Percentiles rank a stretch among this genome's conserved stretches.
phyloP scores from a whole-genome alignment of 306 rosid genomes.

The Trifolium dubium region DNA sequence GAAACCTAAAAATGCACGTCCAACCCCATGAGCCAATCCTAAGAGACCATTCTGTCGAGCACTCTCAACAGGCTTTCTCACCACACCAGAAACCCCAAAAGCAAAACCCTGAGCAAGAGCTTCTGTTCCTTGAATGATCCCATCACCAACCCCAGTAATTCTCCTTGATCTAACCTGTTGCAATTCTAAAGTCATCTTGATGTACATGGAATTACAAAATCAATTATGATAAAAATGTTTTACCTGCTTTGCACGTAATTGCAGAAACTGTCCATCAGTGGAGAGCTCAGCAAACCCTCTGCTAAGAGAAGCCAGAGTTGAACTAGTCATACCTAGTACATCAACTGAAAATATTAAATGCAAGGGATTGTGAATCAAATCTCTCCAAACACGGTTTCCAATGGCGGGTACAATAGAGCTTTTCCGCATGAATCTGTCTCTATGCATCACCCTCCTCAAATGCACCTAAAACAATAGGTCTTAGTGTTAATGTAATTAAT shows the following conservation, averaged over 20 bases:
- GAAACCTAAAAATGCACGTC: slow-evolving; percentile 89
- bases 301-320: slow-evolving; percentile 93
- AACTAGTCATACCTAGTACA: slow-evolving; percentile 98
- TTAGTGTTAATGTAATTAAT: slow-evolving; percentile 35
- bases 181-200: slow-evolving; percentile 42
- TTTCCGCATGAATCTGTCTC: slow-evolving; percentile 91
- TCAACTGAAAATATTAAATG: slow-evolving; percentile 92
- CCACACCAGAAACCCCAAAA: slow-evolving; percentile 92
- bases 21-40: slow-evolving; percentile 94
- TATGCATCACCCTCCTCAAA: slow-evolving; percentile 94
- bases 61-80: slow-evolving; percentile 94
- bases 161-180: slow-evolving; percentile 89
- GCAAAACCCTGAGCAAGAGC: slow-evolving; percentile 98
- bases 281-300: slow-evolving; percentile 98
- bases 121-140: slow-evolving; percentile 92
- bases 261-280: slow-evolving; percentile 92
- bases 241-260: slow-evolving; percentile 96
- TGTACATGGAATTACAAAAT: slow-evolving; percentile 21
- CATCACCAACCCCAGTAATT: slow-evolving; percentile 97
- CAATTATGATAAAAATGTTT: slow-evolving; percentile 18
- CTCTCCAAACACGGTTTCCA: slow-evolving; percentile 95
- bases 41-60: slow-evolving; percentile 89
- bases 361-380: slow-evolving; percentile 91
- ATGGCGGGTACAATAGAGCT: slow-evolving; percentile 85
- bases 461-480: slow-evolving; percentile 71